Conservation (phyloP, 1,139 yeast species). For the Kurtzmaniella quercitrusa region DNA sequence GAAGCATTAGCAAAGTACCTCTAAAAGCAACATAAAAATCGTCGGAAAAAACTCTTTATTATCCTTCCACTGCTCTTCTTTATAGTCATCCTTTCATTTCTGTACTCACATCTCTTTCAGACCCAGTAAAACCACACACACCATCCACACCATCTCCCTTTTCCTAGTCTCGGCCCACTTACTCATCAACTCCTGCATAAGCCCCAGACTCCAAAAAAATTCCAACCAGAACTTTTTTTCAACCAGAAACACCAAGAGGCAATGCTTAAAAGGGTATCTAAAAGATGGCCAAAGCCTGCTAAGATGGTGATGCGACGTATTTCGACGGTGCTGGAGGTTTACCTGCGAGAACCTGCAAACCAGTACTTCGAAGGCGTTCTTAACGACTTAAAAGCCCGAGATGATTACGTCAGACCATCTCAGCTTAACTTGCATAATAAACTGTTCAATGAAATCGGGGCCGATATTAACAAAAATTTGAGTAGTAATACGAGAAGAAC, state of each 20-base stretch:
- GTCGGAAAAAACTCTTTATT: too few species aligned
- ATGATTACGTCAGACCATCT: constrained; percentile 1
- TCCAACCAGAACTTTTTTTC: not conserved
- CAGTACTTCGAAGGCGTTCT: constrained; percentile 5
- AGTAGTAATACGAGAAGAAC: constrained; percentile 17
- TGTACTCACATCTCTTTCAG: too few species aligned
- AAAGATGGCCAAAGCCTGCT: not conserved
- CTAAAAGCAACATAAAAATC: too few species aligned
- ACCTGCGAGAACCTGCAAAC: constrained; percentile 71
- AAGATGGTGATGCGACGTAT: not conserved
- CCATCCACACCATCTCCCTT: too few species aligned
- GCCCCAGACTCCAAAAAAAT: not conserved
- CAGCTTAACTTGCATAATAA: constrained; percentile 14
- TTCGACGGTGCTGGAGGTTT: constrained; percentile 82
- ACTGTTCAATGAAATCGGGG: constrained; percentile 20
- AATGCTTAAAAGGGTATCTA: not conserved
- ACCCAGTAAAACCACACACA: too few species aligned
- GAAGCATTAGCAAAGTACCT: too few species aligned
- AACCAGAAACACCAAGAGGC: not conserved
- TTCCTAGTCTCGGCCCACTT: too few species aligned
- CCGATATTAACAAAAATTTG: constrained; percentile 9
- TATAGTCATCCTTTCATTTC: too few species aligned
- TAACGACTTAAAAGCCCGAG: constrained; percentile 5
- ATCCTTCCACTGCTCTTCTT: too few species aligned
- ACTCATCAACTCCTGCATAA: not conserved